Conservation (phyloP, 768 basidiomycete species). For the Pleurotus platypus region DNA sequence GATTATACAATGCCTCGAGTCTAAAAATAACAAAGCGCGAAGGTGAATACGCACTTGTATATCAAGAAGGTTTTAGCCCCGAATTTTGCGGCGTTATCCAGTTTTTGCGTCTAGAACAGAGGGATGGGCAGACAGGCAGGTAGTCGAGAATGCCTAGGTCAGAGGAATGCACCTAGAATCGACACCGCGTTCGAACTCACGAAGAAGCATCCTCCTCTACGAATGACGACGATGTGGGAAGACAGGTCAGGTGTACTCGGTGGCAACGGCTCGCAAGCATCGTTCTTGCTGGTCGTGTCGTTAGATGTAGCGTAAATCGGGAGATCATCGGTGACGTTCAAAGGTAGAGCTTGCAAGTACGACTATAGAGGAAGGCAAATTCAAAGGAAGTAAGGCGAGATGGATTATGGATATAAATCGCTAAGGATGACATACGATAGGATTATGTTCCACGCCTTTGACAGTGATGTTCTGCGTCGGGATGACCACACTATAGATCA, state of each 20-base stretch:
- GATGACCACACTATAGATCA: slow-evolving; percentile 39
- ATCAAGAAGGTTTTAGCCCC: slow-evolving; percentile 46
- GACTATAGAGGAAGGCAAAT: slow-evolving; percentile 12
- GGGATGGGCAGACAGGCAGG: background rate
- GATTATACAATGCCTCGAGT: background rate
- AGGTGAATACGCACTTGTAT: slow-evolving; percentile 44
- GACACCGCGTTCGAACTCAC: slow-evolving; percentile 23
- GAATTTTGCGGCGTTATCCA: slow-evolving; percentile 49
- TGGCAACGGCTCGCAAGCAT: slow-evolving; percentile 59
- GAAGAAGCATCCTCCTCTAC: slow-evolving; percentile 56
- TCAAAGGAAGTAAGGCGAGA: background rate
- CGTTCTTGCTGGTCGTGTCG: slow-evolving; percentile 46
- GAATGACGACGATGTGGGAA: slow-evolving; percentile 49
- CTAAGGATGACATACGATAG: slow-evolving; percentile 27
- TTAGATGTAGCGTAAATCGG: slow-evolving; percentile 58
- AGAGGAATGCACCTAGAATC: background rate
- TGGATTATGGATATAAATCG: background rate
- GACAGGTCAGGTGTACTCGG: slow-evolving; percentile 51
- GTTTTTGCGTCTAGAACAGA: slow-evolving; percentile 40
- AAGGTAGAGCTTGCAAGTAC: slow-evolving; percentile 50
- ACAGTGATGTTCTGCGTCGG: slow-evolving; percentile 56
- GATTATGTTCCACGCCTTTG: slow-evolving; percentile 39
- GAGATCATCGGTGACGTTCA: slow-evolving; percentile 40
- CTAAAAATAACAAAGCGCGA: background rate
- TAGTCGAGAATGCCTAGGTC: too few relatives aligned